phyloP scores from a whole-genome alignment of 139 green algal genomes.

The Asterochloris sp. region DNA sequence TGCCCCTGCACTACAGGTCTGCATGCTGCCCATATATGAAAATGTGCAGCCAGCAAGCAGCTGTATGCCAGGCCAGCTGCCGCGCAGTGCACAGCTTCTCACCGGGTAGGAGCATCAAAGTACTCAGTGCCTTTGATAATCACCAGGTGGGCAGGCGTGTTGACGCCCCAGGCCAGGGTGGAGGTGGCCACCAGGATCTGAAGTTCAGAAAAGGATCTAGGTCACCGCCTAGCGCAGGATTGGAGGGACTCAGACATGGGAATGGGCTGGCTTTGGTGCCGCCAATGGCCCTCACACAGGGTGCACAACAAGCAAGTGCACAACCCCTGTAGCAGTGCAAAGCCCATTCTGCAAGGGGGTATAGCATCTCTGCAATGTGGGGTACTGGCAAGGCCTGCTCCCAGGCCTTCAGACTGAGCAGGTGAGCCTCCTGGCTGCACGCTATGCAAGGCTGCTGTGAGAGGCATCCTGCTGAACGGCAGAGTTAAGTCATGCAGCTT shows the following conservation, averaged over 20 bases:
- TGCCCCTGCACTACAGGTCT: no score
- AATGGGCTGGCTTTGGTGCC: neutral
- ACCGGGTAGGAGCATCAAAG: slow-evolving; percentile 78
- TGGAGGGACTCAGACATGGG: no score
- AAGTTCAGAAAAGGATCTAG: neutral
- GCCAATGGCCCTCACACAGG: neutral
- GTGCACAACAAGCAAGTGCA: neutral
- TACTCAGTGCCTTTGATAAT: slow-evolving; percentile 98
- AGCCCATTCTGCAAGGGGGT: no score
- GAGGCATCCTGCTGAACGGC: no score
- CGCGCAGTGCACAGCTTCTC: neutral
- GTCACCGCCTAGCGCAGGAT: neutral
- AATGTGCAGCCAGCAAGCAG: neutral
- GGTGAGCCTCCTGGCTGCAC: no score
- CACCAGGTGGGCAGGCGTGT: slow-evolving; percentile 92
- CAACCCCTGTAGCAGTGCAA: neutral
- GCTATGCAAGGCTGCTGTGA: no score
- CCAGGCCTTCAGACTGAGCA: no score
- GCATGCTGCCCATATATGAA: no score
- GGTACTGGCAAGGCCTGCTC: no score
- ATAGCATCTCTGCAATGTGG: no score
- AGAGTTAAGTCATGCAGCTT: no score
- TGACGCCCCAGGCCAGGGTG: slow-evolving; percentile 94
- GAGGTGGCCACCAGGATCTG: slow-evolving; percentile 86
- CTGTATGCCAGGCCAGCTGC: neutral